Evolutionary conservation across 2,329 filamentous ascomycete species (phyloP).

Genomic region (Madurella fahalii): DNA sequence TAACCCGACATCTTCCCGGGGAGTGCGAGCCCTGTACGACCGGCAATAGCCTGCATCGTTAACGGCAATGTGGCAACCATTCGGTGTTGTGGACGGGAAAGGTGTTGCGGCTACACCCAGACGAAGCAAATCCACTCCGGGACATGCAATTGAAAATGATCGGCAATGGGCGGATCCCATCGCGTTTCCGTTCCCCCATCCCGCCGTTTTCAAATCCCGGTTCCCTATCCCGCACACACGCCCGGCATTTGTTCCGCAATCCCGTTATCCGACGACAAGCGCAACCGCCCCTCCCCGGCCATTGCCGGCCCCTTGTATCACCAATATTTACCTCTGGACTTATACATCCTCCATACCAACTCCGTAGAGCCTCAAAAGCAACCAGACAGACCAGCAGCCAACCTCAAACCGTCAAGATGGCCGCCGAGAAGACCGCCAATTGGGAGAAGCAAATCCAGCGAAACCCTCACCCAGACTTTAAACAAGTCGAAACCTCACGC

Average conservation of each 20-base stretch:
- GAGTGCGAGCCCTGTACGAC: too few species aligned
- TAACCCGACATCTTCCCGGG: too few species aligned
- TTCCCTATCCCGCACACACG: conserved; percentile 1
- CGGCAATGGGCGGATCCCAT: background rate
- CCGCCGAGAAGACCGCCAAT: conserved; percentile 21
- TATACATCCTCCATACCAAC: background rate
- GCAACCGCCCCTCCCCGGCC: conserved; percentile 18
- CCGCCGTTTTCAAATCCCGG: background rate
- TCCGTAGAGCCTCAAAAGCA: background rate
- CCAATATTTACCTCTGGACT: conserved; percentile 12
- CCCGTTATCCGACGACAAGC: conserved; percentile 25
- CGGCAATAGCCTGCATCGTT: too few species aligned
- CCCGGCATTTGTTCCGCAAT: conserved; percentile 17
- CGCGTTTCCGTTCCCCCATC: background rate
- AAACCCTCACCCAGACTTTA: conserved; percentile 73
- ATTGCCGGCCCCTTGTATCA: background rate
- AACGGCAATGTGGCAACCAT: too few species aligned
- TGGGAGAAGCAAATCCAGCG: conserved; percentile 44
- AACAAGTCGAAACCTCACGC: conserved; percentile 62
- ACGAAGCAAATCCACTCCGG: too few species aligned
- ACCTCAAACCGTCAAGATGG: conserved; percentile 15
- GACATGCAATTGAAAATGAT: too few species aligned
- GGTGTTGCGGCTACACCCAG: background rate
- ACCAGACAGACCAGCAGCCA: background rate
- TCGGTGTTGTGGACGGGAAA: background rate